phyloP scores from a whole-genome alignment of 2,329 filamentous ascomycete species.

The Arthrobotrys musiformis region DNA sequence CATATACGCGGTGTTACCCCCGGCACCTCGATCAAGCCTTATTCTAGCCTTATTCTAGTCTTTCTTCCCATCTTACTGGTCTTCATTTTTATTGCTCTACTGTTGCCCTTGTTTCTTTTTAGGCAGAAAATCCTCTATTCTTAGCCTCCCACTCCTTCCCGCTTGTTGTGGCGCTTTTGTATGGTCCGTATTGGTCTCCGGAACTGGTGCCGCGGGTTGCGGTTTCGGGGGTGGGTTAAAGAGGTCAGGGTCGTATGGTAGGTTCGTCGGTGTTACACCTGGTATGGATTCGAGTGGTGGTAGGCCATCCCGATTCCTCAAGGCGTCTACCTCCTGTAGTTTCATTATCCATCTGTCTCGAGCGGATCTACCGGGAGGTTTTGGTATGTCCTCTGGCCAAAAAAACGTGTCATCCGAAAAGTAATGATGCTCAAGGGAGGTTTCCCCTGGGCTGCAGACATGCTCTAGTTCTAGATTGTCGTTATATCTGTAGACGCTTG shows the following conservation, averaged over 20 bases:
- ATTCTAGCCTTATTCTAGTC: no score
- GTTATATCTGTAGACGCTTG: conserved; percentile 6
- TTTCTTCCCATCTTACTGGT: no score
- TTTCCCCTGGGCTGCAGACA: conserved; percentile 24
- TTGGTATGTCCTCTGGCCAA: conserved; percentile 31
- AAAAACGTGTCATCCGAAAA: conserved; percentile 30
- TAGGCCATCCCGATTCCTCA: not conserved
- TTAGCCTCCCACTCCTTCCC: not conserved
- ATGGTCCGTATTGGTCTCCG: not conserved
- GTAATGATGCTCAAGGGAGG: conserved; percentile 41
- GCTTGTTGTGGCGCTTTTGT: not conserved
- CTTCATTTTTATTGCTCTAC: no score
- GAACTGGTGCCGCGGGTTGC: not conserved
- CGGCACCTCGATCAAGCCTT: no score
- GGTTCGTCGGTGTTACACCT: not conserved
- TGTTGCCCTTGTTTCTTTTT: not conserved
- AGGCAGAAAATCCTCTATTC: not conserved
- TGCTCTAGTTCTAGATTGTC: conserved; percentile 27
- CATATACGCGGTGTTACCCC: no score
- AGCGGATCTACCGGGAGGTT: conserved; percentile 36
- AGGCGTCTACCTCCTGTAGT: conserved; percentile 15
- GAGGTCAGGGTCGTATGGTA: conserved; percentile 2
- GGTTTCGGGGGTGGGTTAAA: not conserved
- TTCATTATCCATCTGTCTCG: conserved; percentile 26
- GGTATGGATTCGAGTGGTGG: not conserved